phyloP scores from a whole-genome alignment of 2,329 filamentous ascomycete species.

The Fusarium newnesense region DNA sequence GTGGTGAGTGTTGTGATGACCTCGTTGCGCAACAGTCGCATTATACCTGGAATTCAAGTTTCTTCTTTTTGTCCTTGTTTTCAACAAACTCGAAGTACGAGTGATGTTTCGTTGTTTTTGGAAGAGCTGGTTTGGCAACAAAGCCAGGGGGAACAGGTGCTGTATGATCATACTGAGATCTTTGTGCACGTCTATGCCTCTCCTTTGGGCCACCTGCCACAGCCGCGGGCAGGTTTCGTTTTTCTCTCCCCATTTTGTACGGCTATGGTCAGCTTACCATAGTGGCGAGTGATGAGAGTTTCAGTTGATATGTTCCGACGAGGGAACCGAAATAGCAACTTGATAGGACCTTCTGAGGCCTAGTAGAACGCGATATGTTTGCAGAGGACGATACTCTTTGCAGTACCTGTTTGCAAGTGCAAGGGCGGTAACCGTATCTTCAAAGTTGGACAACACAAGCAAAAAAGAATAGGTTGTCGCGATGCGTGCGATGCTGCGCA shows the following conservation, averaged over 20 bases:
- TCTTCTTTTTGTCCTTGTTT: constrained; percentile 71
- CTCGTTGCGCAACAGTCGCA: constrained; percentile 30
- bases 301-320: constrained; percentile 28
- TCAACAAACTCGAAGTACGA: constrained; percentile 73
- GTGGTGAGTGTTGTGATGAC: constrained; percentile 44
- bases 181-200: constrained; percentile 48
- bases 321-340: constrained; percentile 32
- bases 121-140: constrained; percentile 51
- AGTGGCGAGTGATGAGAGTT: constrained; percentile 29
- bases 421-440: constrained; percentile 11
- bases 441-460: constrained; percentile 9
- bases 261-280: constrained; percentile 45
- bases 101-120: constrained; percentile 64
- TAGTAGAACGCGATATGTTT: constrained; percentile 26
- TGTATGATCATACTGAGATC: constrained; percentile 48
- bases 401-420: constrained; percentile 15
- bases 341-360: constrained; percentile 28
- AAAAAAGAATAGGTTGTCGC: constrained; percentile 14
- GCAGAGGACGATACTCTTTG: constrained; percentile 15
- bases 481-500: neutral
- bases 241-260: constrained; percentile 51
- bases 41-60: constrained; percentile 69
- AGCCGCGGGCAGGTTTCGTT: constrained; percentile 47
- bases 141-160: constrained; percentile 50
- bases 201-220: constrained; percentile 50